Conservation (phyloP, 2,329 filamentous ascomycete species). For the Penicillium concentricum region DNA sequence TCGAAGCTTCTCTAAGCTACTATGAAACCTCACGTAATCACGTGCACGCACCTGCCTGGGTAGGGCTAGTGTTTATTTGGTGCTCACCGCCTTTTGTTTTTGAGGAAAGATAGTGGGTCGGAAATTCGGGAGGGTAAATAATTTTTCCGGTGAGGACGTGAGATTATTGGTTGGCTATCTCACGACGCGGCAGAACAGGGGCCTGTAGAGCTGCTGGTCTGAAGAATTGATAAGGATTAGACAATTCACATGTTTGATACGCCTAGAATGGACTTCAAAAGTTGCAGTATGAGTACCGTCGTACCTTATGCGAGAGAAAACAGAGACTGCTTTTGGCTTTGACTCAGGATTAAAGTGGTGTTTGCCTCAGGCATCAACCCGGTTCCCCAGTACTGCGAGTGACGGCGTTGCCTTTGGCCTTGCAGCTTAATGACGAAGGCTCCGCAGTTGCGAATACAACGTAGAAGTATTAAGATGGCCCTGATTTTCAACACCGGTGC, state of each 20-base stretch:
- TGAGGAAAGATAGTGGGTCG: neutral
- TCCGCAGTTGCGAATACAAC: conserved; percentile 17
- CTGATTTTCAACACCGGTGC: conserved; percentile 4
- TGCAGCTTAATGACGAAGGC: conserved; percentile 14
- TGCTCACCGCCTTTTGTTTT: conserved; percentile 13
- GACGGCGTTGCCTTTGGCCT: conserved; percentile 16
- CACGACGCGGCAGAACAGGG: conserved; percentile 5
- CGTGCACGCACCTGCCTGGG: conserved; percentile 4
- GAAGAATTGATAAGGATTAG: conserved; percentile 14
- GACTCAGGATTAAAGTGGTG: neutral
- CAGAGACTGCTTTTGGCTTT: neutral
- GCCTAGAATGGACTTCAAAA: conserved; percentile 3
- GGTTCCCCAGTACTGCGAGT: conserved; percentile 15
- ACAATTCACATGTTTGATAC: conserved; percentile 10
- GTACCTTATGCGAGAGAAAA: conserved; percentile 9
- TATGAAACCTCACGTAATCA: conserved; percentile 8
- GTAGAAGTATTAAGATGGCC: conserved; percentile 10
- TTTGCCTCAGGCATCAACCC: conserved; percentile 20
- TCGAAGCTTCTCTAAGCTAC: conserved; percentile 8
- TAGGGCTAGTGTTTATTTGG: neutral
- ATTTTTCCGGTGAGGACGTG: conserved; percentile 2
- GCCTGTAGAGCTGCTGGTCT: conserved; percentile 8
- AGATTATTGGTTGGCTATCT: conserved; percentile 8
- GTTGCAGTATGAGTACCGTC: conserved; percentile 10
- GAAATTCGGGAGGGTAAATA: neutral